Evolutionary conservation across 2,329 filamentous ascomycete genomes (phyloP).

Genomic region (Exophiala alcalophila): DNA sequence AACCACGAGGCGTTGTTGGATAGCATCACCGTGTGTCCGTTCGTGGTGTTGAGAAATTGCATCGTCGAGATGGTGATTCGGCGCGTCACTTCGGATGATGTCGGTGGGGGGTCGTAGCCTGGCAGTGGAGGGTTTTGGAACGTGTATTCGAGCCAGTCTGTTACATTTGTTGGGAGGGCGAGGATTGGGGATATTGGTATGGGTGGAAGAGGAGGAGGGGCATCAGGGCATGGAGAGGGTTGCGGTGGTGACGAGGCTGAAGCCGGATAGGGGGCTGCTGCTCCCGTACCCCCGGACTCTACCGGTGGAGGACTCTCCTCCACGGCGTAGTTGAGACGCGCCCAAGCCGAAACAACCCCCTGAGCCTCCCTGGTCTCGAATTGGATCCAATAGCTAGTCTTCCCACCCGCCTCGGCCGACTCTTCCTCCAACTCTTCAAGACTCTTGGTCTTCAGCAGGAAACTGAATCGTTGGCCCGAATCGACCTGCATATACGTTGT

Average conservation of each 20-base stretch:
- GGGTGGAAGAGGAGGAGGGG: conserved; percentile 8
- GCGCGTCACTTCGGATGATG: conserved; percentile 47
- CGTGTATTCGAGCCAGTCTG: conserved; percentile 32
- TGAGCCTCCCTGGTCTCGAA: conserved; percentile 32
- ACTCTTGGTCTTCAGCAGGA: conserved; percentile 54
- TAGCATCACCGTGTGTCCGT: conserved; percentile 17
- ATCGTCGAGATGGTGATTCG: conserved; percentile 47
- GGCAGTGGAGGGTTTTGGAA: conserved; percentile 25
- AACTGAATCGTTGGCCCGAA: conserved; percentile 59
- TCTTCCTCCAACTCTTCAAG: conserved; percentile 30
- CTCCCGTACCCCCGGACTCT: background rate
- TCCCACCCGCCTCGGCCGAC: conserved; percentile 33
- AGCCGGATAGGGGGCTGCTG: conserved; percentile 13
- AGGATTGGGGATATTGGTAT: conserved; percentile 25
- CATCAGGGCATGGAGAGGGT: background rate
- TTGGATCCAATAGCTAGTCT: conserved; percentile 49
- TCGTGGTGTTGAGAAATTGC: conserved; percentile 29
- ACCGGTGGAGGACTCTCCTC: background rate
- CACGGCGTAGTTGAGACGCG: conserved; percentile 32
- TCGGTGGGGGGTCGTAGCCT: conserved; percentile 27
- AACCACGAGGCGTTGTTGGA: conserved; percentile 36
- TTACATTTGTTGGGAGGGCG: conserved; percentile 25
- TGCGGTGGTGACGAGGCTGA: background rate
- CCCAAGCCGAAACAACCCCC: conserved; percentile 29
- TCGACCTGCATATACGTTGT: conserved; percentile 55